A percentile compares a stretch with the other conserved stretches of the same genome.
These are phyloP conservation scores for Nepenthes gracilis DNA, from an alignment of 148 eudicot species.

Conservation along the genomic window DNA sequence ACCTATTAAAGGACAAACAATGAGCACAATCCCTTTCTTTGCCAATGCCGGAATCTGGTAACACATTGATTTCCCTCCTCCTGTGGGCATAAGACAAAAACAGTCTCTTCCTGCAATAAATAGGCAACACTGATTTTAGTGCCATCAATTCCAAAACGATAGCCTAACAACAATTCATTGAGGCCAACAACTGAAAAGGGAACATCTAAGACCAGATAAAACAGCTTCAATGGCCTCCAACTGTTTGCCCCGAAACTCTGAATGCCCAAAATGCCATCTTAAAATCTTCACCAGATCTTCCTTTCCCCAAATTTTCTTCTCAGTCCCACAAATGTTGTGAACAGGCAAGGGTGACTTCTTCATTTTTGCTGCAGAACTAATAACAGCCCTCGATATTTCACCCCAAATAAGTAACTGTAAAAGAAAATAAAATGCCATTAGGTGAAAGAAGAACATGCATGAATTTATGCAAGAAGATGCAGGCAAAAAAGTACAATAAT, in stretches of 20 bases:
- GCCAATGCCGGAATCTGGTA: constrained; percentile 86
- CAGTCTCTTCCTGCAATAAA: constrained; percentile 75
- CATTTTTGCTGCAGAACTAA: constrained; percentile 18
- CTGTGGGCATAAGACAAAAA: constrained; percentile 96
- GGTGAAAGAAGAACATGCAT: too few species aligned
- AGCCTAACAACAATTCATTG: not conserved
- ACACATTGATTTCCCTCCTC: constrained; percentile 96
- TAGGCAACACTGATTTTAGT: not conserved
- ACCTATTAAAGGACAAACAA: constrained; percentile 94
- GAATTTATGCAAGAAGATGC: too few species aligned
- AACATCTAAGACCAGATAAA: constrained; percentile 51
- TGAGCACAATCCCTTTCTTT: constrained; percentile 80
- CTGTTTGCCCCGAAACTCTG: constrained; percentile 78
- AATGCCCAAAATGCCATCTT: constrained; percentile 95
- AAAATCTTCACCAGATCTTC: constrained; percentile 74
- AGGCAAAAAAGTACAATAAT: too few species aligned
- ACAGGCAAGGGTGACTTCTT: constrained; percentile 57
- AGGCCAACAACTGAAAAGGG: not conserved
- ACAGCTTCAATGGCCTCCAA: constrained; percentile 90
- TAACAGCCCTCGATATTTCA: too few species aligned
- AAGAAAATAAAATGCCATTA: too few species aligned
- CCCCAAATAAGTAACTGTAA: too few species aligned
- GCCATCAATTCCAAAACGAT: not conserved
- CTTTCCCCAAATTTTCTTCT: constrained; percentile 41
- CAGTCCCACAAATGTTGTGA: constrained; percentile 28